Evolutionary conservation across 495 filamentous ascomycete genomes (phyloP), one percentile per base, ranked within the genome.

Genomic region (Letharia columbiana): DNA sequence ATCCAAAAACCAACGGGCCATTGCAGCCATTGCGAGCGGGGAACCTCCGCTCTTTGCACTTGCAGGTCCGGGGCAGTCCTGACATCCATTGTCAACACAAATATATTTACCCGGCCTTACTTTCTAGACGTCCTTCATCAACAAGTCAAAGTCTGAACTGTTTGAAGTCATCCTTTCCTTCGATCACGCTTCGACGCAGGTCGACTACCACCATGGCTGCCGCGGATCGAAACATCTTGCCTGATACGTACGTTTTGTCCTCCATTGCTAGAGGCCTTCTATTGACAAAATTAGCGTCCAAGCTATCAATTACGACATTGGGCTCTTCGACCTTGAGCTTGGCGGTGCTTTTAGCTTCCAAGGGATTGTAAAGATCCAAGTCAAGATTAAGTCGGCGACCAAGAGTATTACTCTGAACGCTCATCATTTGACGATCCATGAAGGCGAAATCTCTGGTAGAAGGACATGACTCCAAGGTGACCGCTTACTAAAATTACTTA

Each of bases 261-360:
- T 20, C 40, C 15, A 9, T 45, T 41, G 11, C 23, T 60, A 40
- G n/a, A 37, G 15, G 31, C 17, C 33, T 49, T 58, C 10, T 35
- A 35, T 40, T 57, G 31, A 68, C 31, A 45, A n/a, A 23, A 11
- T 56, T 44, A 88, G 85, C 71, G 84, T 91, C 73, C 94, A 92
- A 75, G 91, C 94, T 1, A 79, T 82, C 66, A 89, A 96, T 75
- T 98, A 98, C 78, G 80, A 85, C 72, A 82, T 98, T 64, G 89
- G 86, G 35, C 84, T 98, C 63, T 86, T 81, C 73, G 87, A 92
- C 67, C 74, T 98, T 64, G 86, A 96, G 70, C 77, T 90, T 74
- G 80, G 79, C 72, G 79, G 84, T 67, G 77, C 77, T 31, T 98
- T 91, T 82, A 86, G 80, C 63, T 98, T 93, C 76, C 85, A 92